A percentile compares a stretch with the other conserved stretches of the same genome.
phyloP scores from a whole-genome alignment of 176 grass and related monocot species.

The Aechmea fasciata region DNA sequence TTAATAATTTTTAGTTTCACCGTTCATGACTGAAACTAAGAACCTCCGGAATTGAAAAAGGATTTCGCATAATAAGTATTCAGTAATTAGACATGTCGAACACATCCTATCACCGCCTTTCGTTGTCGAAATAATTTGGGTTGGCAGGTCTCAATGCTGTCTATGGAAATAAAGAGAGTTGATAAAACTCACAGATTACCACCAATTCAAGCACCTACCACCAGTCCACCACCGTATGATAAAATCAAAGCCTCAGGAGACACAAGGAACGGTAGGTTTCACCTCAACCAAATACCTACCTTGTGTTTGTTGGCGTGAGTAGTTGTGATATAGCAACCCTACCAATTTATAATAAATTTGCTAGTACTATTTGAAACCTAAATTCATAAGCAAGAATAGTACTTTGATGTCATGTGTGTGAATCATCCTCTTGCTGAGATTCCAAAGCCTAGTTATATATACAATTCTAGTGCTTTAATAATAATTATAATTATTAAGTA shows the following conservation, averaged over 20 bases:
- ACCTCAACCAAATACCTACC: neutral
- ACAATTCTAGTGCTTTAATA: too few species aligned
- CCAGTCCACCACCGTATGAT: neutral
- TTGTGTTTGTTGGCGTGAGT: neutral
- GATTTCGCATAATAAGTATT: neutral
- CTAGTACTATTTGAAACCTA: neutral
- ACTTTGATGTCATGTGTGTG: neutral
- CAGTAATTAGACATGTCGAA: neutral
- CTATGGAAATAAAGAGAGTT: neutral
- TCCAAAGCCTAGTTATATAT: neutral
- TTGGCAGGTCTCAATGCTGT: neutral
- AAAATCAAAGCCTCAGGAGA: neutral
- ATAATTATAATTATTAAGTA: too few species aligned
- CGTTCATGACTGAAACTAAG: neutral
- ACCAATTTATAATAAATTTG: neutral
- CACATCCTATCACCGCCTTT: neutral
- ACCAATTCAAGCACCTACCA: neutral
- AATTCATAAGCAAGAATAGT: neutral
- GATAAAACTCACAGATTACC: neutral
- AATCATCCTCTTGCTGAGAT: neutral
- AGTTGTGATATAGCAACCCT: neutral
- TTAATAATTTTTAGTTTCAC: neutral
- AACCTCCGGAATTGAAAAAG: neutral
- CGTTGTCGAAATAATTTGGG: neutral
- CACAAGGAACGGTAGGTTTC: neutral